phyloP scores from a whole-genome alignment of 768 basidiomycete genomes.

The Tricholoma saponaceum region DNA sequence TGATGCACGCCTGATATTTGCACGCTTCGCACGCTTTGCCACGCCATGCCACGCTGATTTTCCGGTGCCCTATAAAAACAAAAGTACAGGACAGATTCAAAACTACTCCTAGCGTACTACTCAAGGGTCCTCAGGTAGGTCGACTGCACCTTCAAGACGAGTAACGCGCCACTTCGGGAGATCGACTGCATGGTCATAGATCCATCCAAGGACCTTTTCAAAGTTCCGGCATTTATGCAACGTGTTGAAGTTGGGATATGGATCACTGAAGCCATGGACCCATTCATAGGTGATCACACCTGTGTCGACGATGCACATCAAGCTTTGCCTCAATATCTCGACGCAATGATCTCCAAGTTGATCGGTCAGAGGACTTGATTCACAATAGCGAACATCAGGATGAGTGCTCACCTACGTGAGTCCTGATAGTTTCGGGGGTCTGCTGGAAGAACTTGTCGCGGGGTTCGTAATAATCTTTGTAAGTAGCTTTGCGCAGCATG shows the following conservation, averaged over 20 bases:
- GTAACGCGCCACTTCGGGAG: background rate
- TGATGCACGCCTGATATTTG: too few relatives aligned
- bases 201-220: background rate
- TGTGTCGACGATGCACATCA: background rate
- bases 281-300: background rate
- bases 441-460: background rate
- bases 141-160: background rate
- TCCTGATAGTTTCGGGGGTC: background rate
- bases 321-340: background rate
- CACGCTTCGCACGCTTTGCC: too few relatives aligned
- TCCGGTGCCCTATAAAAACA: too few relatives aligned
- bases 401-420: background rate
- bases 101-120: too few relatives aligned
- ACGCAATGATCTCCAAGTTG: background rate
- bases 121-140: background rate
- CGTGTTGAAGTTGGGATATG: background rate
- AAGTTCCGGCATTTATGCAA: background rate
- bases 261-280: background rate
- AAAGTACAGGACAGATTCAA: too few relatives aligned
- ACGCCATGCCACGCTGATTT: too few relatives aligned
- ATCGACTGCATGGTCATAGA: background rate
- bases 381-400: background rate
- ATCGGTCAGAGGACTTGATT: background rate
- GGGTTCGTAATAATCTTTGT: background rate
- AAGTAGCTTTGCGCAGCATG: background rate